Evolutionary conservation across 2,329 filamentous ascomycete genomes (phyloP).

Genomic region (Penicillium expansum): DNA sequence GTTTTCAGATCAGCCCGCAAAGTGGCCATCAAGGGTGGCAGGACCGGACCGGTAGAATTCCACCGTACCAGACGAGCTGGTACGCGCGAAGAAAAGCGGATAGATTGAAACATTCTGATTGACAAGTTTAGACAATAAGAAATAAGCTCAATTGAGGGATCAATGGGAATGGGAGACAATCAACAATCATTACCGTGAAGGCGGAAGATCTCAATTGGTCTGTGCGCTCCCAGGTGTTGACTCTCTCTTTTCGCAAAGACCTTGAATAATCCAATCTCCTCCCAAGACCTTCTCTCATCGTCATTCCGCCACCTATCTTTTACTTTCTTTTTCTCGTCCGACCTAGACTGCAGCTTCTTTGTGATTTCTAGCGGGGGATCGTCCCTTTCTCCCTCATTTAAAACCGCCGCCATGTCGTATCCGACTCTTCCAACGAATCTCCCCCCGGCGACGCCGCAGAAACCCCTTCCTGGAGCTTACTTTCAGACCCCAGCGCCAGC

Average conservation of each 20-base stretch:
- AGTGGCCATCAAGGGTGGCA: constrained; percentile 46
- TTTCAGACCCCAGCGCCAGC: constrained; percentile 39
- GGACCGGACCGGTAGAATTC: constrained; percentile 39
- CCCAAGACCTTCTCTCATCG: constrained; percentile 10
- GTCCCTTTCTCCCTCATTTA: constrained; percentile 16
- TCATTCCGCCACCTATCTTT: constrained; percentile 5
- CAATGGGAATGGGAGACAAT: constrained; percentile 2
- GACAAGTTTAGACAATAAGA: neutral
- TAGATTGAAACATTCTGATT: constrained; percentile 33
- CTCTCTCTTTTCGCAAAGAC: constrained; percentile 19
- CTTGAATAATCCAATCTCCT: constrained; percentile 19
- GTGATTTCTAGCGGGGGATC: constrained; percentile 19
- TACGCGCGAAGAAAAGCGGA: constrained; percentile 30
- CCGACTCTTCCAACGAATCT: constrained; percentile 34
- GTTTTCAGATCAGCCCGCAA: constrained; percentile 48
- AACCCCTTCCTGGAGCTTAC: constrained; percentile 44
- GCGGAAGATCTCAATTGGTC: constrained; percentile 29
- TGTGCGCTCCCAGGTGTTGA: constrained; percentile 33
- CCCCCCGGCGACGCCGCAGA: constrained; percentile 35
- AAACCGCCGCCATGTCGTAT: constrained; percentile 41
- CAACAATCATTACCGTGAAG: constrained; percentile 11
- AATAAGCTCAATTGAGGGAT: constrained; percentile 2
- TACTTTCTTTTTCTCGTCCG: constrained; percentile 6
- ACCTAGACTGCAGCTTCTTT: constrained; percentile 14
- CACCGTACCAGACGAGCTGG: constrained; percentile 36